Evolutionary conservation across 208 protist species (phyloP).

Genomic region (Wallacemonas sp.): DNA sequence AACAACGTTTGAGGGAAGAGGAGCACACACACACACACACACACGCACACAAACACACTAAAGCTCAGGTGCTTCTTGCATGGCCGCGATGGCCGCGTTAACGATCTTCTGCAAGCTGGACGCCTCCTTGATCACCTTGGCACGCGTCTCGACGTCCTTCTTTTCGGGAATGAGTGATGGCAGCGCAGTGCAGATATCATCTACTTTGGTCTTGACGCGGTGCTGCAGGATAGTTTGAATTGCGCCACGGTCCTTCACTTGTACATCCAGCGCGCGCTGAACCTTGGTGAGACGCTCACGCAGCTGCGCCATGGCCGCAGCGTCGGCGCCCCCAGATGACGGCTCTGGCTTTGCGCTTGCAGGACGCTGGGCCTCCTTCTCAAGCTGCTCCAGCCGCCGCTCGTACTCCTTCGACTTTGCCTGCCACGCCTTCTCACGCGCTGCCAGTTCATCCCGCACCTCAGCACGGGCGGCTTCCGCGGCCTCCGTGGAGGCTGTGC

Average conservation of each 20-base stretch:
- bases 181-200: slow-evolving; percentile 61
- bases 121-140: slow-evolving; percentile 40
- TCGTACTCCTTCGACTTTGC: slow-evolving; percentile 14
- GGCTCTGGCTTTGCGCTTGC: no score
- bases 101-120: slow-evolving; percentile 64
- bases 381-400: slow-evolving; percentile 8
- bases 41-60: slow-evolving; percentile 2
- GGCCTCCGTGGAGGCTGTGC: not conserved
- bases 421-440: slow-evolving; percentile 12
- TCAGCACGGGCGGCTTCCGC: not conserved
- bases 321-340: no score
- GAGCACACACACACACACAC: not conserved
- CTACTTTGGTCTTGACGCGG: slow-evolving; percentile 76
- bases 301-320: slow-evolving; percentile 13
- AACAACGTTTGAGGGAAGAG: not conserved
- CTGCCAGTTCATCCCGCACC: slow-evolving; percentile 3
- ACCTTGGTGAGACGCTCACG: slow-evolving; percentile 16
- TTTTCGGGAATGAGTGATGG: slow-evolving; percentile 9
- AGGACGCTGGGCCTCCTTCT: slow-evolving; percentile 11
- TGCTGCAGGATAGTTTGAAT: slow-evolving; percentile 89
- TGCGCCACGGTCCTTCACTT: slow-evolving; percentile 78
- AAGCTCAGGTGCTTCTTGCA: slow-evolving; percentile 43
- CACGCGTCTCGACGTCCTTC: slow-evolving; percentile 8
- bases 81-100: slow-evolving; percentile 70
- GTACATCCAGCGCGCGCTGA: slow-evolving; percentile 18